These are phyloP conservation scores for Aspergillus quadrilineatus DNA, from an alignment of 2,329 filamentous ascomycete genomes.

Conservation along the genomic window DNA sequence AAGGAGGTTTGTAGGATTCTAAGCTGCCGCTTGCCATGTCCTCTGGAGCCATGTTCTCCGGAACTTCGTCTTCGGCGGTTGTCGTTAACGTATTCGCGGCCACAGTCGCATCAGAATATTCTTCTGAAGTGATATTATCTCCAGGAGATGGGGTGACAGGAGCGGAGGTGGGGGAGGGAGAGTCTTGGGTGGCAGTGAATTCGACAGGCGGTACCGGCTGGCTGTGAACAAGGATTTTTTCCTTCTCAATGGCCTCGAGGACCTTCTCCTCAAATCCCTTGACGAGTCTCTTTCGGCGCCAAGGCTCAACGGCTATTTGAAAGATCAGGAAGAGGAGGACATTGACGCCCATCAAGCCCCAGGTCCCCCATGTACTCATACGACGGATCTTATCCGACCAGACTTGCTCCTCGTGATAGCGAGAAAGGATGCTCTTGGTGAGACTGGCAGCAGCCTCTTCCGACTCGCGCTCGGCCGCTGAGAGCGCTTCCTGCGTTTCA, in stretches of 20 bases:
- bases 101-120: neutral
- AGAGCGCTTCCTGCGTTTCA: constrained; percentile 68
- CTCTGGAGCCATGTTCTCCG: constrained; percentile 3
- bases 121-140: constrained; percentile 2
- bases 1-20: constrained; percentile 25
- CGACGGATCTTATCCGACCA: constrained; percentile 97
- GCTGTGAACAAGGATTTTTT: constrained; percentile 45
- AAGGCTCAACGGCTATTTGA: constrained; percentile 89
- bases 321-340: constrained; percentile 83
- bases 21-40: constrained; percentile 8
- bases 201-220: constrained; percentile 11
- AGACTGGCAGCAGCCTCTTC: constrained; percentile 74
- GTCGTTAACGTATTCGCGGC: neutral
- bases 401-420: constrained; percentile 98
- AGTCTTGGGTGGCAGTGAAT: neutral
- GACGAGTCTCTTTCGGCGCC: constrained; percentile 78
- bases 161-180: neutral
- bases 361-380: constrained; percentile 97
- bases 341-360: constrained; percentile 96
- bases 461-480: constrained; percentile 73
- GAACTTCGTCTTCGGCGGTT: neutral
- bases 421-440: constrained; percentile 77
- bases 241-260: constrained; percentile 67
- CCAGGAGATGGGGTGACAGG: neutral
- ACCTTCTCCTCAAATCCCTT: constrained; percentile 79